phyloP scores from a whole-genome alignment of 1,284 basidiomycete species.

The Moniliella sp. region DNA sequence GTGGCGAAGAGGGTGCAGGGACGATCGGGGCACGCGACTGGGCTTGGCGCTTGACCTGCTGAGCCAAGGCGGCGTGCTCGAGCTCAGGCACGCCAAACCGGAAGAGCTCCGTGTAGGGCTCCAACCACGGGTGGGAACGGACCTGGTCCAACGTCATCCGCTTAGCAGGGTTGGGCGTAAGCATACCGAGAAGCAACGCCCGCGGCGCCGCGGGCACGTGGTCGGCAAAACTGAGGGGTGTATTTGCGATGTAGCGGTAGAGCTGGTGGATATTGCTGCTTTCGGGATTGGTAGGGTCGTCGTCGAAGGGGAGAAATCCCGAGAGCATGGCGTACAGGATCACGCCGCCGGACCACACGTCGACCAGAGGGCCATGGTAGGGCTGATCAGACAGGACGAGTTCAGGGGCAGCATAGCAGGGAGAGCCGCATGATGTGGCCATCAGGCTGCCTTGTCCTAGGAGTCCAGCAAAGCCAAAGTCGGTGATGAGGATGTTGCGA shows the following conservation, averaged over 20 bases:
- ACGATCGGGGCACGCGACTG: conserved; percentile 30
- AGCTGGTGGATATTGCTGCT: conserved; percentile 98
- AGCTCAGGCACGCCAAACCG: conserved; percentile 29
- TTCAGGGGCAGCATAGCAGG: conserved; percentile 95
- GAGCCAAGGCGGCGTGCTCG: conserved; percentile 30
- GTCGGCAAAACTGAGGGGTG: conserved; percentile 30
- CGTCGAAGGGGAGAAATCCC: conserved; percentile 96
- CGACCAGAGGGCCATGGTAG: conserved; percentile 92
- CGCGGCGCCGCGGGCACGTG: conserved; percentile 29
- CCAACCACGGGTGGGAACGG: conserved; percentile 30
- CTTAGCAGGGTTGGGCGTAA: conserved; percentile 24
- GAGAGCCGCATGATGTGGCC: conserved; percentile 91
- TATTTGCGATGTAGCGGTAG: conserved; percentile 81
- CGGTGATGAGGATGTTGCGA: conserved; percentile 95
- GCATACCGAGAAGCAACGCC: conserved; percentile 25
- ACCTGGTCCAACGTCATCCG: conserved; percentile 24
- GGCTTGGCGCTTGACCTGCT: conserved; percentile 30
- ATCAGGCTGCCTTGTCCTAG: conserved; percentile 83
- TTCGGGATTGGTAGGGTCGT: conserved; percentile 92
- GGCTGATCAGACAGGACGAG: conserved; percentile 93
- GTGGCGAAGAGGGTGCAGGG: too few relatives aligned
- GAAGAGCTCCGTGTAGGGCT: conserved; percentile 30
- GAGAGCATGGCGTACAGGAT: conserved; percentile 98
- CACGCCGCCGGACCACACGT: conserved; percentile 97
- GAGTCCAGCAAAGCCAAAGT: conserved; percentile 94